Conservation (phyloP, 495 filamentous ascomycete genomes). For the Aspergillus panamensis region DNA sequence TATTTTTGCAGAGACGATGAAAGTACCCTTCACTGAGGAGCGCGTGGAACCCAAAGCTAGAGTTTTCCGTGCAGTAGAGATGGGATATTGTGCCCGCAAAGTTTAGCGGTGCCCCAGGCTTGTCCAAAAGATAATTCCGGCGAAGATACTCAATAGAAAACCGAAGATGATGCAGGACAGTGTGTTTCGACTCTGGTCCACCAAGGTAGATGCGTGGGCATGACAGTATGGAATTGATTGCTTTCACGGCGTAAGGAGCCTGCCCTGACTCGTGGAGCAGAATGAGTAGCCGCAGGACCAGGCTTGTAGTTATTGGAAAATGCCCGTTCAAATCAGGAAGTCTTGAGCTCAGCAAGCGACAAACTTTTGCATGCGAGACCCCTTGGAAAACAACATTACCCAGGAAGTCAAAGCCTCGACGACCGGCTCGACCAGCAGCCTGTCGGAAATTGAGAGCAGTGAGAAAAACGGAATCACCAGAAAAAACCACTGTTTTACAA, state of each 20-base stretch:
- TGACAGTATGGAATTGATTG: conserved; percentile 62
- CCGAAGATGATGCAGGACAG: conserved; percentile 68
- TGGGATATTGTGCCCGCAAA: conserved; percentile 65
- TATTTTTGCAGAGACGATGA: conserved; percentile 54
- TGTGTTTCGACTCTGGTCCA: conserved; percentile 56
- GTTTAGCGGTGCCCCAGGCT: conserved; percentile 59
- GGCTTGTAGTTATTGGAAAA: conserved; percentile 70
- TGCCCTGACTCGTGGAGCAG: conserved; percentile 62
- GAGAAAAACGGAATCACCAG: conserved; percentile 65
- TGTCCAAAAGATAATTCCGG: conserved; percentile 59
- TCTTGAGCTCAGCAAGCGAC: conserved; percentile 63
- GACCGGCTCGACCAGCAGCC: conserved; percentile 70
- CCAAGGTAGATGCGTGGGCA: conserved; percentile 67
- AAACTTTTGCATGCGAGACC: conserved; percentile 51
- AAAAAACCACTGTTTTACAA: conserved; percentile 76
- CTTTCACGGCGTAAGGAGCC: conserved; percentile 55
- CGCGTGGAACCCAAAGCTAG: conserved; percentile 70
- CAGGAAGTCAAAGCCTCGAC: conserved; percentile 74
- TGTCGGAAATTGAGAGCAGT: conserved; percentile 75
- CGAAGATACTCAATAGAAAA: conserved; percentile 80
- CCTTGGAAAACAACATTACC: conserved; percentile 77
- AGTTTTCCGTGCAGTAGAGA: conserved; percentile 70
- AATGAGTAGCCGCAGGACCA: conserved; percentile 65
- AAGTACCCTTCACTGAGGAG: conserved; percentile 67
- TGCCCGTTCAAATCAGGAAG: conserved; percentile 72